Evolutionary conservation across 2,329 filamentous ascomycete species (phyloP), one percentile per base, ranked within the genome.

Genomic region (Ophiostoma australiae): DNA sequence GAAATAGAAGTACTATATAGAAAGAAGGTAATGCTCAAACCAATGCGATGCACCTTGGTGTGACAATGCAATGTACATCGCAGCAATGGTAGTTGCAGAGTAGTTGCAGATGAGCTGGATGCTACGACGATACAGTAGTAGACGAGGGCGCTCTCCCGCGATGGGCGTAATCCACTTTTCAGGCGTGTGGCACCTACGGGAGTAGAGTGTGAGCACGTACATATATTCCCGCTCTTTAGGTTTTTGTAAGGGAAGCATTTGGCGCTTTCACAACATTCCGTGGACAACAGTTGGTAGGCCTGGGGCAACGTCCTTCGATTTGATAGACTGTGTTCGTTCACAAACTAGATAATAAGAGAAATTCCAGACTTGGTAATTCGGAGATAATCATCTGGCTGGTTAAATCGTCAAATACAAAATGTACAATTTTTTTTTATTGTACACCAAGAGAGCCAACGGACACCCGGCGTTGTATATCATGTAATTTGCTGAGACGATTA

Each of bases 71-170:
- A 48, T 23, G 48, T 52, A 58, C 52, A n/a, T 58, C 23, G 52
- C 31, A 66, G 31, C 31, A 35, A 48, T 66, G 41, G 37, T 15
- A 7, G 20, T 8, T 4, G 23, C 55, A 33, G 8, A 61, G 10
- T 67, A 67, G n/a, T 33, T 11, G 35, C 66, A 31, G n/a, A 67
- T 35, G 63, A 27, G 6, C 48, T 3, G 11, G 66, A 67, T 67
- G 48, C 66, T 67, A 67, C 66, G 39, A 67, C 66, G 66, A 31
- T 67, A 48, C 66, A 44, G 66, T 67, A 31, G 66, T 67, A 67
- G 66, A 67, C 66, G 66, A 67, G 66, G 66, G 39, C 66, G 66
- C 66, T 67, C 66, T 67, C 66, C 63, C 66, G 66, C 39, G 66
- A 67, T 67, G 65, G 65, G 65, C 65, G 65, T 10, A 67, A 67